A percentile compares a stretch with the other conserved stretches of the same genome.
These are phyloP conservation scores for Fusarium subglutinans DNA, from an alignment of 2,329 filamentous ascomycete genomes.

Conservation along the genomic window DNA sequence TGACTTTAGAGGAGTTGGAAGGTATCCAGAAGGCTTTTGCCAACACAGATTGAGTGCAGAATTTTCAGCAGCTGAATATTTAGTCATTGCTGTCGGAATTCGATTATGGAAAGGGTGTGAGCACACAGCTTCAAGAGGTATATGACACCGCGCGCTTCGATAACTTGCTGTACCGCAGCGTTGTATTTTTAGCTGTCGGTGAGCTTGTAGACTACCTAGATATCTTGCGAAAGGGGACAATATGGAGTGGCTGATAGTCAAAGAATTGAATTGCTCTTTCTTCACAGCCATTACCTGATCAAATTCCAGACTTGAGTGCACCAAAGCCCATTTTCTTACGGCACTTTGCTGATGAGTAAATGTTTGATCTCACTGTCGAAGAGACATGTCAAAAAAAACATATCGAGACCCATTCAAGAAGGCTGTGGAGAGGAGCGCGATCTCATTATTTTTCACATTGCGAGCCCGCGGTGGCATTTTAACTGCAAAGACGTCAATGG, in stretches of 20 bases:
- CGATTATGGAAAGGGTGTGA: not conserved
- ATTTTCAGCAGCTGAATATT: fast-evolving
- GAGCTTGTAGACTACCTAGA: fast-evolving
- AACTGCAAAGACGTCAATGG: too few species aligned
- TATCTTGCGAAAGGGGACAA: fast-evolving
- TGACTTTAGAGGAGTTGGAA: not conserved
- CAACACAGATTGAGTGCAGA: fast-evolving
- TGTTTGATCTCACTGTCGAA: too few species aligned
- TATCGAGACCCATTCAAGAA: too few species aligned
- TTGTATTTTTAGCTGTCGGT: too few species aligned
- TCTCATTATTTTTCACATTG: too few species aligned
- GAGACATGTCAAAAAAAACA: too few species aligned
- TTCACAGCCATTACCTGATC: fast-evolving
- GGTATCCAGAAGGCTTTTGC: not conserved
- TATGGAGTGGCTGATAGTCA: not conserved
- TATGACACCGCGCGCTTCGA: too few species aligned
- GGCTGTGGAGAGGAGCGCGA: too few species aligned
- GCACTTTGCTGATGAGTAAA: too few species aligned
- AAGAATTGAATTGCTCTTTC: not conserved
- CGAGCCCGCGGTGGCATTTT: too few species aligned
- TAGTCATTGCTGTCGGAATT: fast-evolving
- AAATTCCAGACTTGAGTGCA: not conserved
- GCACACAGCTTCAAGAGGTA: fast-evolving
- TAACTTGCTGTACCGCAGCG: too few species aligned
- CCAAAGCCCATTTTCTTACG: not conserved